A percentile compares a stretch with the other conserved stretches of the same genome.
These are phyloP conservation scores for Penicillium cinerascens DNA, from an alignment of 495 filamentous ascomycete genomes.

Conservation along the genomic window DNA sequence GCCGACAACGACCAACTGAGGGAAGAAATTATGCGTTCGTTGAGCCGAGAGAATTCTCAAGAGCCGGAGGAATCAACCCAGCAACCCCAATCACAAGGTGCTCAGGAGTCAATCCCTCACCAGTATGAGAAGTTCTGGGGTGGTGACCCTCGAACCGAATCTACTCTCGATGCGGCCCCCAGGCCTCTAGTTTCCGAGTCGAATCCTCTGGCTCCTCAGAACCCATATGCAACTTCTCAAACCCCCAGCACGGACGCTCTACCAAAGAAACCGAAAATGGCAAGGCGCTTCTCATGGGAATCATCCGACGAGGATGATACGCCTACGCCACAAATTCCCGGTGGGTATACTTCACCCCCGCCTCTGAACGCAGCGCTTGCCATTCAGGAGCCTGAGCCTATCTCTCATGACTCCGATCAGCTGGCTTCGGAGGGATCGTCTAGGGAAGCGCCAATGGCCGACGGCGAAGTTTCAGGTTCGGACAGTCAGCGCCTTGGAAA, in stretches of 20 bases:
- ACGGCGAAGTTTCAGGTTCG: constrained; percentile 9
- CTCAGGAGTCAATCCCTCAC: constrained; percentile 47
- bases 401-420: constrained; percentile 3
- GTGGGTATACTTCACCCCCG: constrained; percentile 5
- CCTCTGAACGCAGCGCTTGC: constrained; percentile 6
- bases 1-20: constrained; percentile 73
- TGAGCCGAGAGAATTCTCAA: constrained; percentile 53
- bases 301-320: constrained; percentile 25
- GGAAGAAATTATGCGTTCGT: constrained; percentile 77
- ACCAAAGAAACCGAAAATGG: constrained; percentile 23
- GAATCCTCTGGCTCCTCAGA: constrained; percentile 14
- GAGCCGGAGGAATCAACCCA: constrained; percentile 22
- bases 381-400: constrained; percentile 13
- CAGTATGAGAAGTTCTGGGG: constrained; percentile 63
- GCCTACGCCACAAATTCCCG: constrained; percentile 12
- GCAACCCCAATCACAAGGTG: constrained; percentile 22
- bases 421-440: constrained; percentile 8
- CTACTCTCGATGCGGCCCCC: constrained; percentile 8
- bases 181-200: constrained; percentile 13
- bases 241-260: constrained; percentile 2
- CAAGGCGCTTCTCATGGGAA: constrained; percentile 44
- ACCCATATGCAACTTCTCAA: constrained; percentile 16
- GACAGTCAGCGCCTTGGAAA: constrained; percentile 13
- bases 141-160: constrained; percentile 16
- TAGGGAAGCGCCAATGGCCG: constrained; percentile 16